Base-by-base conservation (phyloP, 257 asterid genomes). In the Catharanthus roseus region DNA sequence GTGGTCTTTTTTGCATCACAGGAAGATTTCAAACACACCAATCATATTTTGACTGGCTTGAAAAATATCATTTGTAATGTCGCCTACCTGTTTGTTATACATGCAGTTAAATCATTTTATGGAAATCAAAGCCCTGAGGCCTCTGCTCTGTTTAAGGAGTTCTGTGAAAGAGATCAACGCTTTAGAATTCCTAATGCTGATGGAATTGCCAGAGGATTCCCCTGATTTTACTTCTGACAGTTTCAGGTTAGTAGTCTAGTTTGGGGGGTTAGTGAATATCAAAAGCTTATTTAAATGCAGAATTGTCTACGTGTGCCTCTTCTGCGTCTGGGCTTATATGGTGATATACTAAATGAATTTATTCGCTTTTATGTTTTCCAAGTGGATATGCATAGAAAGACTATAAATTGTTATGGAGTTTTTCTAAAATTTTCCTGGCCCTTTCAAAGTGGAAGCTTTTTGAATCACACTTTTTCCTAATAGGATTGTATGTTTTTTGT, bases 121-220 rank as follows among this genome's bases (percentile, higher is more conserved):
- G 95, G 97, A 95, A 70, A 74, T 95, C 47, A 95, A 87, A 81
- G 70, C 86, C 54, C 78, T 82, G 29, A 72, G 80, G 67, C 89
- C 96, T 26, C 70, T 89, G 66, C 96, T 95, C 68, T 82, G 83
- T 42, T 74, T 91, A 50, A 79, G 75, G 80, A 86, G 79, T 73
- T 77, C 34, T 21, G 85, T 85, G 10, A 77, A 85, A 16, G 86
- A 84, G 71, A 84, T 91, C 53, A 70, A 73, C 51, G 54, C 86
- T 24, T 77, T 89, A 67, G 90, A 95, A 69, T 88, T 95, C 81
- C 80, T 88, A 42, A 76, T 6, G 64, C 51, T 91, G 69, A 78
- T 86, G 91, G 90, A 86, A 73, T 83, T 87, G 81, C 91, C 93
- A 0, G 97, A 88, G 58, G 95, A 91, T 74, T 89, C 96, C 61